These are phyloP conservation scores for Schizochytrium sp. DNA, from an alignment of 108 stramenopile genomes.

Conservation along the genomic window DNA sequence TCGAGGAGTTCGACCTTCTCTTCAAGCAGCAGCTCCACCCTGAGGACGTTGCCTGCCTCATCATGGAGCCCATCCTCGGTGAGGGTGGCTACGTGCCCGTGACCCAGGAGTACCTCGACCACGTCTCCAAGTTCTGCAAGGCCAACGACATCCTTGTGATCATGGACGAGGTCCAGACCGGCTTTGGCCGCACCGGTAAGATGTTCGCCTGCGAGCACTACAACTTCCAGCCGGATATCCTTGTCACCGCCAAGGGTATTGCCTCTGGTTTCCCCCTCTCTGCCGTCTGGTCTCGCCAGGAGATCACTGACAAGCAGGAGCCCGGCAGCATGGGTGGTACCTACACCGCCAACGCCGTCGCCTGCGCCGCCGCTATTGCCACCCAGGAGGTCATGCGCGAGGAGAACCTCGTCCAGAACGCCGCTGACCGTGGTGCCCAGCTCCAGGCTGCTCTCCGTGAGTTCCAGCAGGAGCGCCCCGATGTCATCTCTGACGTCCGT, in stretches of 20 bases:
- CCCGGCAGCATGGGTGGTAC: conserved; percentile 81
- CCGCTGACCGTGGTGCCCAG: conserved; percentile 69
- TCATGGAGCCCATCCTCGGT: conserved; percentile 80
- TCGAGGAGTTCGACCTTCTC: conserved; percentile 70
- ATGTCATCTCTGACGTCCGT: conserved; percentile 76
- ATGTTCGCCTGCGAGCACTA: conserved; percentile 65
- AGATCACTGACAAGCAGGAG: conserved; percentile 75
- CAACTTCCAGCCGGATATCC: conserved; percentile 77
- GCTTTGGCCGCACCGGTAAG: conserved; percentile 64
- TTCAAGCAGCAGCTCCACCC: conserved; percentile 73
- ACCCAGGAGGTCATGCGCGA: conserved; percentile 75
- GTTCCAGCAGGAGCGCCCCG: conserved; percentile 66
- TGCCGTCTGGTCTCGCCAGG: conserved; percentile 76
- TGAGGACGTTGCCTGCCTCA: conserved; percentile 75
- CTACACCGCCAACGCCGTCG: conserved; percentile 80
- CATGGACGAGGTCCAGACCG: conserved; percentile 72
- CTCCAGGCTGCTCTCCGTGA: conserved; percentile 69
- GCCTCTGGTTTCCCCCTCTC: conserved; percentile 81
- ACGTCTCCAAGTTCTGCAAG: conserved; percentile 75
- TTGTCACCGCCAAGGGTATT: conserved; percentile 83
- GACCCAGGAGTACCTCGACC: conserved; percentile 74
- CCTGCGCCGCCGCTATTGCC: conserved; percentile 80
- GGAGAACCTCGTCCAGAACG: conserved; percentile 76
- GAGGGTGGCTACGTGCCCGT: conserved; percentile 80
- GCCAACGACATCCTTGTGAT: conserved; percentile 71